Percentiles rank a stretch among this genome's conserved stretches.
phyloP scores from a whole-genome alignment of 805 yeast genomes.

The Kluyveromyces wickerhamii region DNA sequence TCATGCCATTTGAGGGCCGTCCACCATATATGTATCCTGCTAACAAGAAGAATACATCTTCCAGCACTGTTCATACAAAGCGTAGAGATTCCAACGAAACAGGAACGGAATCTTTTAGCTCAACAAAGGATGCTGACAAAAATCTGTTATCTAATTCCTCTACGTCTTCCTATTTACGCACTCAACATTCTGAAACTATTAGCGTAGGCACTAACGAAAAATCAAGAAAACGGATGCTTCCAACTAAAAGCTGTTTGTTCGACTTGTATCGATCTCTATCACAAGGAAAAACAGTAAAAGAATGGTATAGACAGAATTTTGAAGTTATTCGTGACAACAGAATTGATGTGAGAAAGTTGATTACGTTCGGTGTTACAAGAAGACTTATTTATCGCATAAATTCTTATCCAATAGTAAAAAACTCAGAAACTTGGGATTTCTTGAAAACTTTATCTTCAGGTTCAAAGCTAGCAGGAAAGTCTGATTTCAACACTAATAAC shows the following conservation, averaged over 20 bases:
- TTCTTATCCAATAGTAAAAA: slow-evolving; percentile 56
- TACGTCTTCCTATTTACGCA: slow-evolving; percentile 1
- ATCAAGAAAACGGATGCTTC: slow-evolving; percentile 31
- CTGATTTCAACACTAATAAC: slow-evolving; percentile 11
- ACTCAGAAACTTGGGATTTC: slow-evolving; percentile 11
- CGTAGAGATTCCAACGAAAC: slow-evolving; percentile 3
- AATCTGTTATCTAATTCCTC: slow-evolving; percentile 3
- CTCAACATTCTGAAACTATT: slow-evolving; percentile 5
- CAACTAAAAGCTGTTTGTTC: slow-evolving; percentile 60
- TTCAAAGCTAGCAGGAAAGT: slow-evolving; percentile 10
- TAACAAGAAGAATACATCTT: slow-evolving; percentile 1
- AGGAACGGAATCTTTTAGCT: slow-evolving; percentile 6
- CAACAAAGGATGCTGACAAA: slow-evolving; percentile 2
- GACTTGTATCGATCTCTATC: slow-evolving; percentile 68
- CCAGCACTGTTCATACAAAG: slow-evolving; percentile 7
- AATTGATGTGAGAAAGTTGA: slow-evolving; percentile 76
- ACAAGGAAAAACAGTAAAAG: slow-evolving; percentile 67
- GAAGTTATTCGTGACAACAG: slow-evolving; percentile 40
- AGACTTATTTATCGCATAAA: slow-evolving; percentile 77
- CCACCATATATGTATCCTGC: neutral
- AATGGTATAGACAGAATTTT: slow-evolving; percentile 71
- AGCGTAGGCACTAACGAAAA: slow-evolving; percentile 1
- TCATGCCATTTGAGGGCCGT: slow-evolving; percentile 27
- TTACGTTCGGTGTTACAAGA: slow-evolving; percentile 78
- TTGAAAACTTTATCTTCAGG: slow-evolving; percentile 7